Evolutionary conservation across 1,139 yeast genomes (phyloP).

Genomic region (Yamadazyma sp.): DNA sequence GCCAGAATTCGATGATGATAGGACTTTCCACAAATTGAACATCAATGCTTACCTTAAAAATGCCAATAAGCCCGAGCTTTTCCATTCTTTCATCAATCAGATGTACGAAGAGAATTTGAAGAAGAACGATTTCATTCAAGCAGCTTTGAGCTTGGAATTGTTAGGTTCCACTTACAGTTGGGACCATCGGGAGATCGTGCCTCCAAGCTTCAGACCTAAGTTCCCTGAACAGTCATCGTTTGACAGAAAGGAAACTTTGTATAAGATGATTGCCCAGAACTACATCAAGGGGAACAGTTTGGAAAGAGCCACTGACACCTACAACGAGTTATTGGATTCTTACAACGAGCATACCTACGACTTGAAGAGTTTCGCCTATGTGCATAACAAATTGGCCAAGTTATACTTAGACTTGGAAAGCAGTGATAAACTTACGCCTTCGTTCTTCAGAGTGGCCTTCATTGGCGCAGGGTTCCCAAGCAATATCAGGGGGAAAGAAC

Average conservation of each 20-base stretch:
- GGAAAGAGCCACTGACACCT: conserved; percentile 76
- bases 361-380: conserved; percentile 72
- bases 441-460: conserved; percentile 77
- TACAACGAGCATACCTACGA: conserved; percentile 76
- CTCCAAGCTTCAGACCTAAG: conserved; percentile 63
- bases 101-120: conserved; percentile 66
- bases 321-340: conserved; percentile 74
- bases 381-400: conserved; percentile 67
- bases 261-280: conserved; percentile 69
- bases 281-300: conserved; percentile 71
- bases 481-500: conserved; percentile 71
- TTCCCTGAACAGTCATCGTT: conserved; percentile 80
- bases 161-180: conserved; percentile 78
- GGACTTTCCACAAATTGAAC: conserved; percentile 77
- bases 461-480: conserved; percentile 86
- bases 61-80: conserved; percentile 77
- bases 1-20: conserved; percentile 82
- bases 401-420: conserved; percentile 68
- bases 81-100: conserved; percentile 74
- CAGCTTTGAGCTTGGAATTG: conserved; percentile 77
- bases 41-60: conserved; percentile 76
- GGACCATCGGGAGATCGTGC: conserved; percentile 61
- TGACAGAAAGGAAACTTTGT: conserved; percentile 75
- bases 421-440: conserved; percentile 72
- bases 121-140: conserved; percentile 72